These are phyloP conservation scores for Angophora floribunda DNA, from an alignment of 345 rosid species.

Conservation along the genomic window DNA sequence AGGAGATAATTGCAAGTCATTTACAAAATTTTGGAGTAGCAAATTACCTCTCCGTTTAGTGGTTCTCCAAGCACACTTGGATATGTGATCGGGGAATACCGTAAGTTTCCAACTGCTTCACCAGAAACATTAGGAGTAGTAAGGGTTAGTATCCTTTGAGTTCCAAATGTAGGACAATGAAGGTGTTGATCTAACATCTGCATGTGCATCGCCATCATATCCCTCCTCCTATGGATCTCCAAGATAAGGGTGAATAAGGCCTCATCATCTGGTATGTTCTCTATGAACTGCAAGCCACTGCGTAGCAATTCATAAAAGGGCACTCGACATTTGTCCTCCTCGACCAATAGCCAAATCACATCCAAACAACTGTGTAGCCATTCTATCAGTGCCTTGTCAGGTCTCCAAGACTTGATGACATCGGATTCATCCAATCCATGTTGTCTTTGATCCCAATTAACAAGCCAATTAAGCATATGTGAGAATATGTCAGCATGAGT, in stretches of 20 bases:
- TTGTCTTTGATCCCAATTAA: slow-evolving; percentile 89
- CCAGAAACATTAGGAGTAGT: slow-evolving; percentile 60
- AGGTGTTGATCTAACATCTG: slow-evolving; percentile 97
- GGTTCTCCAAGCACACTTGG: slow-evolving; percentile 99
- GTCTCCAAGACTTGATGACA: slow-evolving; percentile 54
- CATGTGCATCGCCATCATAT: slow-evolving; percentile 98
- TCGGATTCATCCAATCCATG: slow-evolving; percentile 53
- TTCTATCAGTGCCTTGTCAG: slow-evolving; percentile 62
- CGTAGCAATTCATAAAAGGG: slow-evolving; percentile 93
- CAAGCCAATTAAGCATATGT: slow-evolving; percentile 84
- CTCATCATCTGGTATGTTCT: slow-evolving; percentile 91
- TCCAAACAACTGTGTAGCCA: slow-evolving; percentile 93
- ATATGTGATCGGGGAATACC: slow-evolving; percentile 90
- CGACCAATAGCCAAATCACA: slow-evolving; percentile 88
- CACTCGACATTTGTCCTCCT: slow-evolving; percentile 77
- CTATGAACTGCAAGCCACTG: slow-evolving; percentile 92
- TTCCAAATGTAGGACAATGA: slow-evolving; percentile 95
- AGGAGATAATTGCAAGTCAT: neutral
- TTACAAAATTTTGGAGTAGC: neutral
- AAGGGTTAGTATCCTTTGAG: slow-evolving; percentile 69
- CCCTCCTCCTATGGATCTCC: slow-evolving; percentile 97
- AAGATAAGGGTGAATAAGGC: slow-evolving; percentile 87
- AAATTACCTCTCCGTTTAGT: slow-evolving; percentile 84
- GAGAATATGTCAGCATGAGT: slow-evolving; percentile 77
- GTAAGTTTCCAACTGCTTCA: slow-evolving; percentile 61